Base-by-base conservation (phyloP, 306 rosid species). In the Prunus mongolica region DNA sequence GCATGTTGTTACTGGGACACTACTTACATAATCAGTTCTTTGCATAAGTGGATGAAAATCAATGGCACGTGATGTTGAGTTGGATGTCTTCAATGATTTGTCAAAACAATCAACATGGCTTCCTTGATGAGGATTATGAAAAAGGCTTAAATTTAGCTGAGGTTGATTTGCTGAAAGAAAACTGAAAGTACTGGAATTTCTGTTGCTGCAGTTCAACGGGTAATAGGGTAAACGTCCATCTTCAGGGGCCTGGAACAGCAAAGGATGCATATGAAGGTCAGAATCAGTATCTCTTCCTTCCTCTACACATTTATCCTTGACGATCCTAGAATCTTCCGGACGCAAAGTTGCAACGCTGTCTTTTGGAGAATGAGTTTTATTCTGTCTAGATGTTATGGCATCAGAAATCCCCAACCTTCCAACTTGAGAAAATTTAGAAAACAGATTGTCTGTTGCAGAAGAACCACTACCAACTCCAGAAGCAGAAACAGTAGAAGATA, bases 31-130 rank as follows among this genome's bases (percentile, higher is more conserved):
- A 76, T 79, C 85, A 60, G 87, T 85, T 86, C 93, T 95, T 89
- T 88, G 97, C 86, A 92, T 82, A 74, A 95, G 92, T 50, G 97
- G 99, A 79, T 95, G 99, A 87, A 95, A 95, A 84, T 88, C 99
- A 90, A 92, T 84, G 76, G 92, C 90, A 49, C 67, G 81, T 62
- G 93, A 78, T 79, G 72, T 62, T 34, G 81, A 78, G 76, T 84
- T 82, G 67, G 83, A 83, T 71, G 81, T 86, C 80, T 87, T 87
- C 79, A 76, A 69, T 32, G 84, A 83, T 71, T 72, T 82, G 55
- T 78, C 83, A 80, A 79, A 74, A 82, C 81, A 73, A 56, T 75
- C 91, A 73, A 72, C 76, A 28, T 77, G 83, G 69, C 82, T 84
- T 83, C 86, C 92, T 76, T 85, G 89, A 45, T 79, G 86, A 44